Conservation (phyloP, 2,329 filamentous ascomycete species). For the Xylaria sp. region DNA sequence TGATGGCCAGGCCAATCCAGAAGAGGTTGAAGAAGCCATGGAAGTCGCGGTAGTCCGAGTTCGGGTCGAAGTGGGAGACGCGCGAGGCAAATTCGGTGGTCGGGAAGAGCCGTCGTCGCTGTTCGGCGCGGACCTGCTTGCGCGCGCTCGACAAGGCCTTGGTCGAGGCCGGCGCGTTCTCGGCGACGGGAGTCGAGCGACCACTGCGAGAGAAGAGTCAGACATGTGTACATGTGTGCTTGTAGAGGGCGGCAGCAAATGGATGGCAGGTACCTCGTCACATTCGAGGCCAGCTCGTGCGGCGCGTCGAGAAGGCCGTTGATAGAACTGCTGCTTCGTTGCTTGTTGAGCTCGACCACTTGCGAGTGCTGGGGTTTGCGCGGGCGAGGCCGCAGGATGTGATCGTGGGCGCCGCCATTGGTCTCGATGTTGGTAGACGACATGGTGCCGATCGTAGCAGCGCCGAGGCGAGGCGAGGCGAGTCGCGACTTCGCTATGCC, state of each 20-base stretch:
- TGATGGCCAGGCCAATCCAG: conserved; percentile 96
- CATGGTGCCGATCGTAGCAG: conserved; percentile 29
- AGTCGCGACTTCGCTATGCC: conserved; percentile 3
- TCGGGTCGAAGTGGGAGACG: conserved; percentile 94
- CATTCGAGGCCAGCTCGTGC: conserved; percentile 54
- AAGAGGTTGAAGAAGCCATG: conserved; percentile 98
- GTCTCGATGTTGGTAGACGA: conserved; percentile 46
- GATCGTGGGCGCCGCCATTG: conserved; percentile 50
- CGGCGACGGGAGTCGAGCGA: conserved; percentile 82
- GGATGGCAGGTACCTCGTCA: conserved; percentile 56
- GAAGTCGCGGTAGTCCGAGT: conserved; percentile 92
- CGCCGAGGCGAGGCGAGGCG: conserved; percentile 1
- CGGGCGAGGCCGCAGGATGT: conserved; percentile 61
- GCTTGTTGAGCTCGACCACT: conserved; percentile 57
- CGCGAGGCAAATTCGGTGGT: conserved; percentile 91
- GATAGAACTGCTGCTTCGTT: conserved; percentile 54
- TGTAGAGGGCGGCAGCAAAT: background rate
- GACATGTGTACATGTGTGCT: background rate
- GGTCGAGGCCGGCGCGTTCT: conserved; percentile 92
- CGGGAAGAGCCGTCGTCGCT: conserved; percentile 87
- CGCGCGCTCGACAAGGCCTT: conserved; percentile 87
- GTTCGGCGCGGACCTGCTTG: conserved; percentile 83
- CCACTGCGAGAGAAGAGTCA: conserved; percentile 64
- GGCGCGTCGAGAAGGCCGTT: conserved; percentile 52
- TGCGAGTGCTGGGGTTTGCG: conserved; percentile 62